Conservation (phyloP, 2,329 filamentous ascomycete species). For the Colletotrichum ledebouriae region DNA sequence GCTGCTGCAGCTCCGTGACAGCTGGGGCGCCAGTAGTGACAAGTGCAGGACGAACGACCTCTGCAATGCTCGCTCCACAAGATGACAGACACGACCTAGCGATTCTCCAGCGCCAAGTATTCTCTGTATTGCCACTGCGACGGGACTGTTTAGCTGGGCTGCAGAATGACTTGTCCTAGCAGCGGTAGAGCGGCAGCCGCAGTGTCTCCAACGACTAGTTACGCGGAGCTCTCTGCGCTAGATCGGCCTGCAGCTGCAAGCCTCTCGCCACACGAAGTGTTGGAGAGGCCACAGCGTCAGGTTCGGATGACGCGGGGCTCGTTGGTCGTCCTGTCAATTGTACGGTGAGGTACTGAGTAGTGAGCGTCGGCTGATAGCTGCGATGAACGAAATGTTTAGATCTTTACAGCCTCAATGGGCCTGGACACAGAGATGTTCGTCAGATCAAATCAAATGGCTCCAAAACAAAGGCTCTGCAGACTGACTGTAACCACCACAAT, state of each 20-base stretch:
- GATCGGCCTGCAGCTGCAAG: constrained; percentile 29
- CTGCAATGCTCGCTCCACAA: no score
- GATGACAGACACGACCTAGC: no score
- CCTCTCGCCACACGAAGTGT: constrained; percentile 36
- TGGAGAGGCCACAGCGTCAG: constrained; percentile 24
- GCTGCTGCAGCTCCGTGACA: background rate
- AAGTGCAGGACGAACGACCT: background rate
- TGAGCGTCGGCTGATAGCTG: background rate
- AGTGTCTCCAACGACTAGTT: constrained; percentile 15
- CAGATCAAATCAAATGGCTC: background rate
- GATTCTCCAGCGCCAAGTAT: no score
- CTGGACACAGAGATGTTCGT: background rate
- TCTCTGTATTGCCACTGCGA: background rate
- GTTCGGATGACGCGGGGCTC: constrained; percentile 32
- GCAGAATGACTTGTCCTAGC: constrained; percentile 19
- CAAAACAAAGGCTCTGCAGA: background rate
- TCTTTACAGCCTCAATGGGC: background rate
- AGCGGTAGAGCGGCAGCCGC: background rate
- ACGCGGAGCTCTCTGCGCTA: constrained; percentile 2
- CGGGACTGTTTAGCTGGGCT: background rate
- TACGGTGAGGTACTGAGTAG: background rate
- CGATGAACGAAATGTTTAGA: background rate
- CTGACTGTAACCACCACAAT: background rate
- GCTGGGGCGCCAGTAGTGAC: constrained; percentile 14
- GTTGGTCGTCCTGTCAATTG: background rate